Evolutionary conservation across 2,329 filamentous ascomycete species (phyloP).

Genomic region (Dendrostoma leiphaemia): DNA sequence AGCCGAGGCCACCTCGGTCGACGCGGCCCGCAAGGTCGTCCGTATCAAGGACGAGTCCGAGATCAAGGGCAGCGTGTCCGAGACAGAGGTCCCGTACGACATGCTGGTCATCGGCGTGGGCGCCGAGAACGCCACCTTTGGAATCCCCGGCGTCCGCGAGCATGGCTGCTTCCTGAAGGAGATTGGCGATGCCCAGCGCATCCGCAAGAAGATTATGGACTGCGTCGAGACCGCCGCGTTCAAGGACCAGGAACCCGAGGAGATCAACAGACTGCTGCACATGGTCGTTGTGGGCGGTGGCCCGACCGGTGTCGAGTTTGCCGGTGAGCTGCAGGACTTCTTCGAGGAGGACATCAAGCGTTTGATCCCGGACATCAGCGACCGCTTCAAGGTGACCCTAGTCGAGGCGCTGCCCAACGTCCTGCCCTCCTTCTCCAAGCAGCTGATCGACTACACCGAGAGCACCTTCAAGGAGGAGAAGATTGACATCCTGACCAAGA

Average conservation of each 20-base stretch:
- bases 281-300: slow-evolving; percentile 96
- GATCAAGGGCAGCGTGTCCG: slow-evolving; percentile 76
- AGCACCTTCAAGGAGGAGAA: slow-evolving; percentile 98
- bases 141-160: slow-evolving; percentile 92
- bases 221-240: slow-evolving; percentile 98
- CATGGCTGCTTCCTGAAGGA: slow-evolving; percentile 98
- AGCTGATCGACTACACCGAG: slow-evolving; percentile 98
- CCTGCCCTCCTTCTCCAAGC: slow-evolving; percentile 97
- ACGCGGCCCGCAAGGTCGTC: slow-evolving; percentile 85
- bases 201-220: slow-evolving; percentile 99
- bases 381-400: slow-evolving; percentile 95
- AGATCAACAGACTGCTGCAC: slow-evolving; percentile 91
- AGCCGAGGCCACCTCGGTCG: slow-evolving; percentile 93
- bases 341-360: slow-evolving; percentile 98
- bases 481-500: slow-evolving; percentile 97
- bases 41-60: slow-evolving; percentile 91
- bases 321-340: slow-evolving; percentile 97
- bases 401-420: slow-evolving; percentile 97
- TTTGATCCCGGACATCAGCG: slow-evolving; percentile 91
- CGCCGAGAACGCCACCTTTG: slow-evolving; percentile 97
- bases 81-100: slow-evolving; percentile 93
- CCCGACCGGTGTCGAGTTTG: slow-evolving; percentile 96
- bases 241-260: slow-evolving; percentile 88
- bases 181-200: slow-evolving; percentile 91
- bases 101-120: slow-evolving; percentile 98